Base-by-base conservation (phyloP, 306 rosid genomes). In the Ammopiptanthus mongolicus region DNA sequence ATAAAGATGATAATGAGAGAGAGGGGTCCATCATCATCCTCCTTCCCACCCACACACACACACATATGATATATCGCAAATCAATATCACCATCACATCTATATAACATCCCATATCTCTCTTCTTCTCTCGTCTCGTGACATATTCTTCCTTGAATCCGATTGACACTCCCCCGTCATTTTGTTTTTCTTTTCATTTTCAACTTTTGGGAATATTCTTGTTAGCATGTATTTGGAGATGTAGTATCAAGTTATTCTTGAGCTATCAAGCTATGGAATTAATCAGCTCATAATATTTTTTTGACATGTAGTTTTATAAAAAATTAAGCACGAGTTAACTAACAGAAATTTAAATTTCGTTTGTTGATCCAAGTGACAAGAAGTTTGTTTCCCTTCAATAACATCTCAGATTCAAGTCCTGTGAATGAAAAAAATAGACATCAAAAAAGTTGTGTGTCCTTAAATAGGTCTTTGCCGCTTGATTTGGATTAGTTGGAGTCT, bases 141-240 rank as follows among this genome's bases (percentile, higher is more conserved):
- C 78, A 44, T 29, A 44, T 73, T 60, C 78, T 44, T 74, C 70
- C 37, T 41, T 28, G 28, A 44, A 59, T 60, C 61, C 31, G 22
- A 61, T 58, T 60, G 22, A 74, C 61, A 61, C 78, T 28, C 19
- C 18, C 39, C 52, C 29, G 1, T 69, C 51, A 5, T 69, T 59
- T 60, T 60, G 18, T 23, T 47, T 37, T 4, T 37, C 69, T 62
- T 63, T 36, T 39, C 52, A 37, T 39, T 63, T 51, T 64, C 73
- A 22, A 36, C 55, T 63, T n/a, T 21, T 8, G 12, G 29, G 64
- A 50, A 75, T 75, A 64, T 74, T 74, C 61, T 42, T 33, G 2
- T 58, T 62, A 1, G 7, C 31, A 11, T 28, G 1, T 42, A 8
- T 36, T 1, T 17, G 3, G 1, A 29, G 12, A 51, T 33, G 75